Evolutionary conservation across 1,284 basidiomycete genomes (phyloP), one percentile per base, ranked within the genome.

Genomic region (Microbotryum intermedium): DNA sequence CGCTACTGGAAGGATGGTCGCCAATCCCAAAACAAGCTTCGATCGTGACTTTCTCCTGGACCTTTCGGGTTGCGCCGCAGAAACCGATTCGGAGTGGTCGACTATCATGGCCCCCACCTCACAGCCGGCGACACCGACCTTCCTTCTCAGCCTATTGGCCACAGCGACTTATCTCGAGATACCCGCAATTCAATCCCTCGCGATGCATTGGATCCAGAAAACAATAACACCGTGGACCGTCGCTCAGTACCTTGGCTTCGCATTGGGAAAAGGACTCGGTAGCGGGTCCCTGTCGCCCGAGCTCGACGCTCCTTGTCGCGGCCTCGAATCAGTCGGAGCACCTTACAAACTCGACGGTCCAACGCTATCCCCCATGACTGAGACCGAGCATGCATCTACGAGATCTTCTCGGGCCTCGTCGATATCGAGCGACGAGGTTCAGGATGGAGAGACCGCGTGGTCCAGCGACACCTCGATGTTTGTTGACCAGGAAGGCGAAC

Each of bases 151-250:
- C 6, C 81, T 94, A 20, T 81, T 94, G 30, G 88, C 90, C 0
- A 90, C 90, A 6, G 81, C 89, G 1, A 82, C 88, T 48, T 95
- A 90, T 74, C 83, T 97, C 39, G 87, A 86, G 46, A 86, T 93
- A 26, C 86, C 88, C 0, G 80, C 83, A 13, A 74, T 92, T 29
- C 83, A 87, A 23, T 81, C 86, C 1, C 84, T 89, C 66, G 85
- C 88, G 0, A 78, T 93, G 25, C 79, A 82, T 0, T 77, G 83
- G 53, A 82, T 94, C 25, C 77, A 92, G 26, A 81, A 78, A 60
- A 87, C 88, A 0, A 79, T 94, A 46, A 86, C 89, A 0, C 90
- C 91, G 0, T 80, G 80, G 61, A 93, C 90, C 0, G 82, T 87
- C 44, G 72, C 83, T 0, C 80, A 81, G 18, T 95, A 94, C 73